These are phyloP conservation scores for Candida nitratophila DNA, from an alignment of 805 yeast genomes.

Conservation along the genomic window DNA sequence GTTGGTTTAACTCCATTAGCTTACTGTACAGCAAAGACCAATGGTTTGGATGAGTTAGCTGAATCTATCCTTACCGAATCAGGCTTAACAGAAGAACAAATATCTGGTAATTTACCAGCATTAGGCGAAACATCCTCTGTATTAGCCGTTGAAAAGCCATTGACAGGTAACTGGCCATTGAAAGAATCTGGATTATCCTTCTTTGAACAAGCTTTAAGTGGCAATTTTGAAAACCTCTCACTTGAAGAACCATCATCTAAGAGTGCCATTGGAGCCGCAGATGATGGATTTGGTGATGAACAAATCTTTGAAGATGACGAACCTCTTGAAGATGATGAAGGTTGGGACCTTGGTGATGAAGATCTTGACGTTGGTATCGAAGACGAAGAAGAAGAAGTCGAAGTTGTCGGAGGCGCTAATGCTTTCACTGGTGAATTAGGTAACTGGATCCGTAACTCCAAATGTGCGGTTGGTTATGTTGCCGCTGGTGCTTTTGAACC, in stretches of 20 bases:
- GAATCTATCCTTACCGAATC: constrained; percentile 63
- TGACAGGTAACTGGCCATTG: constrained; percentile 70
- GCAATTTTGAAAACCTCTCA: constrained; percentile 62
- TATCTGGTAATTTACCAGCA: constrained; percentile 35
- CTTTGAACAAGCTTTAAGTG: constrained; percentile 79
- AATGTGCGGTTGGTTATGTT: constrained; percentile 83
- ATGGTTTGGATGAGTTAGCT: constrained; percentile 74
- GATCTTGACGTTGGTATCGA: constrained; percentile 58
- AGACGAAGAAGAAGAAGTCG: constrained; percentile 29
- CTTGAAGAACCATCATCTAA: constrained; percentile 31
- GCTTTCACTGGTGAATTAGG: constrained; percentile 54
- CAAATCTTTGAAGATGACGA: constrained; percentile 38
- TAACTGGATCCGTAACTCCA: constrained; percentile 82
- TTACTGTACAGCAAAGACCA: constrained; percentile 84
- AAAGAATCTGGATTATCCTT: constrained; percentile 64
- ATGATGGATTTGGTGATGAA: constrained; percentile 26
- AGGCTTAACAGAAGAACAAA: constrained; percentile 54
- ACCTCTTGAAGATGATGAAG: constrained; percentile 55
- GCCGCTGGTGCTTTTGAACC: constrained; percentile 97
- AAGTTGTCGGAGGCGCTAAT: constrained; percentile 21
- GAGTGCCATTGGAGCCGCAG: constrained; percentile 4
- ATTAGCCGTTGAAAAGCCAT: constrained; percentile 42
- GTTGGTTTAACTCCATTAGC: constrained; percentile 86
- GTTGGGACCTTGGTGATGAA: constrained; percentile 80
- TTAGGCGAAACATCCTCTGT: constrained; percentile 33